phyloP scores from a whole-genome alignment of 139 green algal genomes.

The Chlorella sp. region DNA sequence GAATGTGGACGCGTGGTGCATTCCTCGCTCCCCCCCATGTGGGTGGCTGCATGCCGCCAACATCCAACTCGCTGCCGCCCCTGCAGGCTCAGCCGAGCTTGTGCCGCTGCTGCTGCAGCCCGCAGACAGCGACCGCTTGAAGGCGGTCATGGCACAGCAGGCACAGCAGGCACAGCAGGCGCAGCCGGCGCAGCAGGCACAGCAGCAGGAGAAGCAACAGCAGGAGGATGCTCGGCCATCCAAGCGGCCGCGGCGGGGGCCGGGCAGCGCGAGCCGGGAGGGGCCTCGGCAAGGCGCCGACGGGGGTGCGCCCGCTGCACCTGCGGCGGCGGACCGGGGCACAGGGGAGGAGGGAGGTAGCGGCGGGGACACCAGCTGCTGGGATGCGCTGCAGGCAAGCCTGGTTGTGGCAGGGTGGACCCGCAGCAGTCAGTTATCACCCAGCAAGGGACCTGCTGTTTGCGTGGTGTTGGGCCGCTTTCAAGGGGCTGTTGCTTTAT shows the following conservation, averaged over 20 bases:
- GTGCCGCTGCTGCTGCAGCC: conserved; percentile 38
- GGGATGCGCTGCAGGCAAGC: conserved; percentile 16
- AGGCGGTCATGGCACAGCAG: not conserved
- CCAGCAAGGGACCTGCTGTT: no score
- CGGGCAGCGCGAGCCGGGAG: not conserved
- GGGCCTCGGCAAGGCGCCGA: no score
- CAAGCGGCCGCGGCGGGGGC: not conserved
- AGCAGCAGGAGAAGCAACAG: not conserved
- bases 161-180: conserved; percentile 9
- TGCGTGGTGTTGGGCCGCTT: no score
- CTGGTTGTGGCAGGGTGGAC: no score
- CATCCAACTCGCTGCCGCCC: no score
- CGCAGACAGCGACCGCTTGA: conserved; percentile 27
- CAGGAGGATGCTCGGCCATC: not conserved
- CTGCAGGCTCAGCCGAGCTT: conserved; percentile 13
- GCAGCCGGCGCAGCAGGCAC: not conserved
- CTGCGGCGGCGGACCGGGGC: not conserved
- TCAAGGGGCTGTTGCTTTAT: no score
- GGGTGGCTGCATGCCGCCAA: no score
- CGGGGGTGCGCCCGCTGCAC: not conserved
- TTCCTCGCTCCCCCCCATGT: no score
- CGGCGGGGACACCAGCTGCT: conserved; percentile 13
- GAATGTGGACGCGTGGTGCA: no score
- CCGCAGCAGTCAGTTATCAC: no score
- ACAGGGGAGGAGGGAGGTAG: no score